Evolutionary conservation across 371 early-diverging fungal species (phyloP).

Genomic region (Zopfochytrium polystomum): DNA sequence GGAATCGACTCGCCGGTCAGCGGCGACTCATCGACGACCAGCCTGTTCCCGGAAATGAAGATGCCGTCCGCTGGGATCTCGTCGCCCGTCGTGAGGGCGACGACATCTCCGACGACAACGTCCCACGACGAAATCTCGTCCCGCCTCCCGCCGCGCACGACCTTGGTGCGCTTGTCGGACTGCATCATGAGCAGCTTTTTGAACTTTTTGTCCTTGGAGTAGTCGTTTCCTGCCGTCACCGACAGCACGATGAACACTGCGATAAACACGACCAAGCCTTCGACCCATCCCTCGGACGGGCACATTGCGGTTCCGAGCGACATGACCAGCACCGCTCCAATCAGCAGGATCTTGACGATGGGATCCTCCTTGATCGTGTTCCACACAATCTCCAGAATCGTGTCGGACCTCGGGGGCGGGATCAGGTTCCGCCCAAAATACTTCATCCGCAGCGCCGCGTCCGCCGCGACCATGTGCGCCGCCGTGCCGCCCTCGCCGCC

Average conservation of each 20-base stretch:
- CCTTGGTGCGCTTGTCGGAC: conserved; percentile 59
- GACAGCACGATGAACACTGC: conserved; percentile 89
- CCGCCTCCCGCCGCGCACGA: conserved; percentile 43
- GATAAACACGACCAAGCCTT: conserved; percentile 85
- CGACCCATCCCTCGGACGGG: conserved; percentile 64
- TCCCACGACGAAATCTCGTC: conserved; percentile 51
- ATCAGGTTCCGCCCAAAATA: conserved; percentile 72
- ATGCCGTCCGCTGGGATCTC: conserved; percentile 54
- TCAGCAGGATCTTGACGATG: conserved; percentile 61
- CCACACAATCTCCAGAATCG: conserved; percentile 67
- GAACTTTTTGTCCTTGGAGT: conserved; percentile 92
- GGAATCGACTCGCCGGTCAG: conserved; percentile 78
- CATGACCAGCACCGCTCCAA: conserved; percentile 76
- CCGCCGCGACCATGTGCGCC: conserved; percentile 35
- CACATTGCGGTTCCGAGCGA: conserved; percentile 64
- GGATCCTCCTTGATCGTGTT: conserved; percentile 51
- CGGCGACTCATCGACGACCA: conserved; percentile 60
- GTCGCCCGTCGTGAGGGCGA: conserved; percentile 55
- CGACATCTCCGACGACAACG: conserved; percentile 57
- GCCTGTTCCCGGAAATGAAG: conserved; percentile 38
- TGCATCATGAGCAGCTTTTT: conserved; percentile 57
- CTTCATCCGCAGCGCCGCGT: conserved; percentile 31
- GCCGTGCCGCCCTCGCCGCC: conserved; percentile 3
- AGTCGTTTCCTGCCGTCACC: conserved; percentile 94
- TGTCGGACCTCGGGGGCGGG: conserved; percentile 62